Base-by-base conservation (phyloP, 2,329 filamentous ascomycete species). In the Aspergillus sp. region DNA sequence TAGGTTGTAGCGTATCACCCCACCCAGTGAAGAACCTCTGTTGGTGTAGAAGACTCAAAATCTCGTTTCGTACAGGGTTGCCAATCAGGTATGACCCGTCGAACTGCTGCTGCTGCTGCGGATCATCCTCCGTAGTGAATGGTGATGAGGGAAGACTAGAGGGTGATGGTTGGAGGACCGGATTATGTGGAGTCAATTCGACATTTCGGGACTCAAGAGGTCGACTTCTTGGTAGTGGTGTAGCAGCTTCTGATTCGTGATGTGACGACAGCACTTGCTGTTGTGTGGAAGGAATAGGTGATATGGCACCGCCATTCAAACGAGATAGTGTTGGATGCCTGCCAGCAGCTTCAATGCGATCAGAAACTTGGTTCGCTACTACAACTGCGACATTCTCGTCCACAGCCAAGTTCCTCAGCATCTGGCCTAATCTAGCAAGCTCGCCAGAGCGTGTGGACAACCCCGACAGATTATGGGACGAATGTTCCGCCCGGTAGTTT, bases 1-100 rank as follows among this genome's bases (percentile, higher is more conserved):
- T 57, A 25, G 61, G 63, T 15, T 65, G 62, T 7, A 19, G 79
- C 58, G 87, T 82, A 73, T 96, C 91, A 21, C 94, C 92, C 94
- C 95, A 97, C 64, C 95, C 93, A 3, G 93, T 96, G 77, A 97
- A 96, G 86, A 93, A 97, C 47, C 90, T 86, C 74, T 97, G 92
- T 76, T 98, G 94, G 75, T 97, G 90, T 68, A 96, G 89, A 8
- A 97, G 84, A 32, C 86, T 84, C 39, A 97, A 81, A 0, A 88
- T 86, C 11, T 86, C 82, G 44, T 72, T 73, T 17, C 73, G 72
- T 15, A 68, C 68, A 2, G 73, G 68, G 41, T 76, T 61, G 70
- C 75, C 50, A 71, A 83, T 48, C 72, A 77, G 36, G 73, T 76
- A 71, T 66, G 70, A 66, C 21, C 72, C 70, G 64, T 73, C 63